phyloP scores from a whole-genome alignment of 768 basidiomycete genomes.

The Pisolithus marmoratus region DNA sequence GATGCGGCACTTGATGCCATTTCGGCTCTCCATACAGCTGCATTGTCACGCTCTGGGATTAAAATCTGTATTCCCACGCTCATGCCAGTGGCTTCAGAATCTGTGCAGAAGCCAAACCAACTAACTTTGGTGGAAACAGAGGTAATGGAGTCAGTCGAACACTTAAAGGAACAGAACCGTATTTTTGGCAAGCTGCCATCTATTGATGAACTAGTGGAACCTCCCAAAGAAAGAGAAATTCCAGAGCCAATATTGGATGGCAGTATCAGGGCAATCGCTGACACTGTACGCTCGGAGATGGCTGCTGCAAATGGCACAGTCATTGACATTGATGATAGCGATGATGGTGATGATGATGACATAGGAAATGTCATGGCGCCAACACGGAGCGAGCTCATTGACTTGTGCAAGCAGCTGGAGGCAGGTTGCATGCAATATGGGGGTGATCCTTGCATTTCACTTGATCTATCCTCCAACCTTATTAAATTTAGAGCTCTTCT shows the following conservation, averaged over 20 bases:
- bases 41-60: background rate
- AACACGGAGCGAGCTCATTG: background rate
- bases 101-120: background rate
- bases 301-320: background rate
- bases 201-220: constrained; percentile 13
- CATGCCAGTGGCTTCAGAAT: background rate
- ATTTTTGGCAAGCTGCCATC: constrained; percentile 8
- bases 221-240: constrained; percentile 8
- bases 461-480: background rate
- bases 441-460: background rate
- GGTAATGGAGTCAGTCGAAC: no score
- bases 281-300: background rate
- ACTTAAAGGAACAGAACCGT: constrained; percentile 8
- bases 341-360: background rate
- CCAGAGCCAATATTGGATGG: background rate
- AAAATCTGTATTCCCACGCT: background rate
- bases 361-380: background rate
- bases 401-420: constrained; percentile 2
- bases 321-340: background rate
- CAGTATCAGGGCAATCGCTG: background rate
- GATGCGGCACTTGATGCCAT: background rate
- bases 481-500: background rate
- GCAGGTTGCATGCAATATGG: constrained; percentile 2
- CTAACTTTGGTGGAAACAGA: no score
- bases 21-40: background rate